Base-by-base conservation (phyloP, 2,329 filamentous ascomycete species). In the Aureobasidium sp. region DNA sequence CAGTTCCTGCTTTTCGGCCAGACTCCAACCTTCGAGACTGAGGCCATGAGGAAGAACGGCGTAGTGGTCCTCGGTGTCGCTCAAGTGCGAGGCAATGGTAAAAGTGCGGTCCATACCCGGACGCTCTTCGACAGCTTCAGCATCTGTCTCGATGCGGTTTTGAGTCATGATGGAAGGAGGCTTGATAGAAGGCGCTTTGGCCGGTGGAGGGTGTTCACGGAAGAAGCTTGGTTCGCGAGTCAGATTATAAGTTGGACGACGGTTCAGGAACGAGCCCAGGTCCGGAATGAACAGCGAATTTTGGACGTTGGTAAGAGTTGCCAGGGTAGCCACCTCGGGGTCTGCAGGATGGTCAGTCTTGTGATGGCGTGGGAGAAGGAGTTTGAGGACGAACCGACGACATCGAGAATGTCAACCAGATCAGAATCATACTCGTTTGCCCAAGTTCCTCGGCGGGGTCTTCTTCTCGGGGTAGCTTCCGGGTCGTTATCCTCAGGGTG, bases 271-370 rank as follows among this genome's bases (percentile, higher is more conserved):
- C 63, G 81, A 78, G 44, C 90, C 90, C n/a, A 95, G 79, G 66
- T 91, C 87, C 0, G 91, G 91, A 1, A 95, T 78, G 74, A 95
- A 95, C 11, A 96, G 83, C 0, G 90, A 94, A 72, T 96, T 96
- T 70, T 95, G 90, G 22, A 96, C 87, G 69, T 96, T 96, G 47
- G 89, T 95, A 11, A 95, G 82, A 15, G 90, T 93, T 0, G 89
- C 90, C 3, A 96, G 77, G 0, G 90, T 90, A 39, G 89, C 85
- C 3, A 96, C 86, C 75, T 95, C 89, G 45, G 90, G 90, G 68
- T 95, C 90, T 91, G 66, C 6, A 31, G 63, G 8, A 29, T 42
- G 14, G 65, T 78, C 62, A 74, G 66, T 63, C 59, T 68, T 39
- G 64, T n/a, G 52, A 17, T 8, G 36, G 9, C 1, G 36, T 27